phyloP scores from a whole-genome alignment of 164 flowering plant species.

The Dillenia suffruticosa region DNA sequence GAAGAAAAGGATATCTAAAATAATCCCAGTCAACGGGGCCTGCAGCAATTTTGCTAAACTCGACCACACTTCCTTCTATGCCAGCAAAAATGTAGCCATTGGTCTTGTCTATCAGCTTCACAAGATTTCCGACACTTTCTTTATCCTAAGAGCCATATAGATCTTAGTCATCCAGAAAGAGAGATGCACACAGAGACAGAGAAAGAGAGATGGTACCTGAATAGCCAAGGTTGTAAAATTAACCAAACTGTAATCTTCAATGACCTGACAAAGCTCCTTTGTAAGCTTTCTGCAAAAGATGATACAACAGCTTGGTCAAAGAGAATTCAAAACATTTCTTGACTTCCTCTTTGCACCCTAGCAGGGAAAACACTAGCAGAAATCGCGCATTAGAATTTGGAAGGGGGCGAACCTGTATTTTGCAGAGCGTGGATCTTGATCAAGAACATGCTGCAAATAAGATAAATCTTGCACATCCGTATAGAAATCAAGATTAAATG shows the following conservation, averaged over 20 bases:
- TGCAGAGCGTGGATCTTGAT: slow-evolving; percentile 82
- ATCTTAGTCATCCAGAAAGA: background rate
- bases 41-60: slow-evolving; percentile 89
- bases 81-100: slow-evolving; percentile 86
- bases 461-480: slow-evolving; percentile 91
- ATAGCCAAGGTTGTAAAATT: slow-evolving; percentile 84
- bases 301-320: background rate
- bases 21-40: slow-evolving; percentile 88
- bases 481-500: slow-evolving; percentile 86
- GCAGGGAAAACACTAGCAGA: background rate
- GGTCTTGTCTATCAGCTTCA: slow-evolving; percentile 82
- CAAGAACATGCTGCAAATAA: slow-evolving; percentile 68
- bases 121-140: slow-evolving; percentile 86
- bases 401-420: slow-evolving; percentile 64
- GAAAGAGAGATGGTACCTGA: slow-evolving; percentile 41
- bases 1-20: slow-evolving; percentile 83
- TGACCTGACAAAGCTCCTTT: slow-evolving; percentile 76
- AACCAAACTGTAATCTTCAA: slow-evolving; percentile 72
- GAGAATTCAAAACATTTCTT: background rate
- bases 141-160: slow-evolving; percentile 48
- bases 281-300: slow-evolving; percentile 70
- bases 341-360: background rate
- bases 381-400: background rate
- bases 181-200: background rate
- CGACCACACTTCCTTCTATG: slow-evolving; percentile 81